Conservation (phyloP, 2,329 filamentous ascomycete genomes). For the Cryphonectria japonica region DNA sequence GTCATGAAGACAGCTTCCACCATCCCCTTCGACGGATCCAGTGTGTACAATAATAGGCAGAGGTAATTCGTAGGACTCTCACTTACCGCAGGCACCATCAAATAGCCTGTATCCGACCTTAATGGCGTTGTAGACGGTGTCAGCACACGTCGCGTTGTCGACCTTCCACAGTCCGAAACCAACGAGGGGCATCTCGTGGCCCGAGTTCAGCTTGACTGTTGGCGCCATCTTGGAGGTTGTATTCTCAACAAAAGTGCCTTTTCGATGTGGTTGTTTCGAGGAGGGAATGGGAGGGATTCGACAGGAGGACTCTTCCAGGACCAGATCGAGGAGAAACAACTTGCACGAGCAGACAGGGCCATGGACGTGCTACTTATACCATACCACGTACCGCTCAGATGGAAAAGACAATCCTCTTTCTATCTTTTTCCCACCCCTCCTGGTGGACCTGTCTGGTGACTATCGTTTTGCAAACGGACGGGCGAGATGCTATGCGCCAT, state of each 20-base stretch:
- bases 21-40: not conserved
- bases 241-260: not conserved
- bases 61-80: not conserved
- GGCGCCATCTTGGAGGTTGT: constrained; percentile 12
- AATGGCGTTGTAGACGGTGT: constrained; percentile 77
- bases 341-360: not conserved
- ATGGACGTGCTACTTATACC: constrained; percentile 19
- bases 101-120: constrained; percentile 65
- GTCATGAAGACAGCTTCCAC: constrained; percentile 1
- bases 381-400: not conserved
- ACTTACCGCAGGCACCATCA: constrained; percentile 63
- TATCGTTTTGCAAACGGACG: constrained; percentile 1
- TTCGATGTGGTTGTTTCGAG: not conserved
- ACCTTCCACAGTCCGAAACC: constrained; percentile 87
- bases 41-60: not conserved
- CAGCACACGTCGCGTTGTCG: constrained; percentile 70
- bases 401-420: not conserved
- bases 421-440: not conserved
- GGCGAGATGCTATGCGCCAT: constrained; percentile 7
- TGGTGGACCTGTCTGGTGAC: constrained; percentile 19
- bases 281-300: not conserved
- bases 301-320: not conserved
- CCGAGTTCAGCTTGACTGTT: constrained; percentile 65
- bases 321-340: not conserved
- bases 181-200: constrained; percentile 73